A percentile compares a stretch with the other conserved stretches of the same genome.
Conservation (phyloP, 306 rosid species). For the Quercus engelmannii region DNA sequence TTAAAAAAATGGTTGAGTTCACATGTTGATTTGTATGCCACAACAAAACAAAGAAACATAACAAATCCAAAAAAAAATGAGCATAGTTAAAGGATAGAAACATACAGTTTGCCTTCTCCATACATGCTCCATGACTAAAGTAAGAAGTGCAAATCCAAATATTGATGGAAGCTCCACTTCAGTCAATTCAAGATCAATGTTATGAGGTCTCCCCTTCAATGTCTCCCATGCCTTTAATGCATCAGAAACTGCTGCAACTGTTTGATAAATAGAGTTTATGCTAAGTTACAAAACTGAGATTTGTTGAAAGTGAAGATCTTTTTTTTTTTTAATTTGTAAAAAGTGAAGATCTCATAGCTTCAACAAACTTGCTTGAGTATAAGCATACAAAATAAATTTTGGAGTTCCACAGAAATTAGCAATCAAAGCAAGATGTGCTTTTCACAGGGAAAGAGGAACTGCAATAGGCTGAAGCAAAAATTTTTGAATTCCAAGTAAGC, state of each 20-base stretch:
- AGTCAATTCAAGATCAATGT: constrained; percentile 63
- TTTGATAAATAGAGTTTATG: constrained; percentile 3
- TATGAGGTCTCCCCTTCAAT: constrained; percentile 45
- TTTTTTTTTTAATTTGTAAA: too few relatives aligned
- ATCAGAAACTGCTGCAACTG: constrained; percentile 68
- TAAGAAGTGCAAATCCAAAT: constrained; percentile 73
- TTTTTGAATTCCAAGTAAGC: background rate
- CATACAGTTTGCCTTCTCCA: constrained; percentile 79
- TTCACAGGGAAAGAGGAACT: background rate
- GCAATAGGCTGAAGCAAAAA: background rate
- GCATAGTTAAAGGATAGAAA: constrained; percentile 14
- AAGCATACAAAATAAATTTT: background rate
- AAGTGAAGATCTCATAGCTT: background rate
- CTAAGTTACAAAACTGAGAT: background rate
- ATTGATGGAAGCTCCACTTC: constrained; percentile 75
- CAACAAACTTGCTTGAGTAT: background rate
- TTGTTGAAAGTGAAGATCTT: background rate
- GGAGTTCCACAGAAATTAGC: background rate
- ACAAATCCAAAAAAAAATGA: background rate
- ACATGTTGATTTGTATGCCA: constrained; percentile 1
- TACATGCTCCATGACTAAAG: constrained; percentile 71
- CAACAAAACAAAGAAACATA: constrained; percentile 1
- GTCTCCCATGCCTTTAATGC: constrained; percentile 79
- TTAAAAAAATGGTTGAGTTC: background rate
- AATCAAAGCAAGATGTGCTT: background rate